These are phyloP conservation scores for Zoysia matrella DNA, from an alignment of 202 grass and related monocot species.

Conservation along the genomic window DNA sequence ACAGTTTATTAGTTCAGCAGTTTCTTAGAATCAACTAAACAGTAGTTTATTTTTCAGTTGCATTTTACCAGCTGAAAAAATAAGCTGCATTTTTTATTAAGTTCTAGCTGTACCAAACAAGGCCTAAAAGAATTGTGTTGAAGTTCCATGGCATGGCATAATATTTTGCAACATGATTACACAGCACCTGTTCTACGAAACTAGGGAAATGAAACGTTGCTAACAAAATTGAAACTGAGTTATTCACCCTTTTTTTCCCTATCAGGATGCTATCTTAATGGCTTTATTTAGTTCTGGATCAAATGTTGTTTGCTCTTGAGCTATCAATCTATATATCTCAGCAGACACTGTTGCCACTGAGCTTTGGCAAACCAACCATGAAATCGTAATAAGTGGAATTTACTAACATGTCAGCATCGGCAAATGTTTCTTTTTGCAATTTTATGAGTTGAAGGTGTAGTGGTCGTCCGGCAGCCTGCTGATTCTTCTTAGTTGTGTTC, in stretches of 20 bases:
- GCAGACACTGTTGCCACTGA: not conserved
- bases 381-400: not conserved
- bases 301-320: not conserved
- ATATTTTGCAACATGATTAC: not conserved
- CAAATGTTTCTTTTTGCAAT: not conserved
- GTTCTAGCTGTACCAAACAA: not conserved
- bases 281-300: not conserved
- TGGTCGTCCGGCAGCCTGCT: not conserved
- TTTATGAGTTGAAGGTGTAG: not conserved
- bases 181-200: not conserved
- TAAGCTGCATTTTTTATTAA: no score
- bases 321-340: no score
- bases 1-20: no score
- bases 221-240: not conserved
- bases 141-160: not conserved
- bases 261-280: slow-evolving; percentile 14
- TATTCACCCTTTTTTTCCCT: not conserved
- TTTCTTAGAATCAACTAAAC: no score
- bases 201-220: not conserved
- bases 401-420: not conserved
- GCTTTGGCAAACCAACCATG: slow-evolving; percentile 3
- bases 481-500: not conserved
- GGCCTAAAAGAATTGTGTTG: not conserved
- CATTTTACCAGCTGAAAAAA: no score
- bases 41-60: no score